Evolutionary conservation across 1,139 yeast species (phyloP), one percentile per base, ranked within the genome.

Genomic region (Arxiozyma slooffiae): DNA sequence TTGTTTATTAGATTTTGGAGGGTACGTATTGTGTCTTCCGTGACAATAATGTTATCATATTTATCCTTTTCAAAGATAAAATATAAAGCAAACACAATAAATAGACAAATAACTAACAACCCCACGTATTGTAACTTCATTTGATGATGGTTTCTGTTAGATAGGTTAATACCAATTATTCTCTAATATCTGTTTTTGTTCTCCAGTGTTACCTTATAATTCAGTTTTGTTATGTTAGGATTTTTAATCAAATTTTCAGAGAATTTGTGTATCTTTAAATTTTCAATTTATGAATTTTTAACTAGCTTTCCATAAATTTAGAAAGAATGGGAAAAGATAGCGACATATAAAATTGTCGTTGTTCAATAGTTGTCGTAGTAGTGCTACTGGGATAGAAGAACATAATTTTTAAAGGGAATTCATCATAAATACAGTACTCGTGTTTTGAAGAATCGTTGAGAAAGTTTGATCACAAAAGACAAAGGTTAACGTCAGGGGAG

Each of bases 1-100:
- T 76, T 70, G 61, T 78, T 75, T 70, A 87, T 85, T 63, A 84
- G 74, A 47, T 72, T 67, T 69, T 85, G 78, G 57, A 85, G 84
- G 64, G 79, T 78, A 46, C 75, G 66, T 53, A 76, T 68, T 52
- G 79, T 69, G 68, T 75, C 77, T 61, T 77, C 75, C 46, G 82
- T 75, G 48, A 60, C 70, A 67, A 66, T 66, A 55, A 44, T 46
- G 23, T 30, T 22, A n/a, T n/a, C 43, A 54, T 58, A 37, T 46
- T 51, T 43, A 45, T 54, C 51, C 11, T 30, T 48, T 16, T 23
- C 40, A 26, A 30, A 18, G 8, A 26, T 38, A 30, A 23, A 44
- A 22, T 36, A 36, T 22, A 52, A 26, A 23, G 18, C 37, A 34
- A 43, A 37, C 38, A 47, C 26, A 16, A 36, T n/a, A 9, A 30